These are phyloP conservation scores for Psidium friedrichsthalianum DNA, from an alignment of 345 rosid genomes.

Conservation along the genomic window DNA sequence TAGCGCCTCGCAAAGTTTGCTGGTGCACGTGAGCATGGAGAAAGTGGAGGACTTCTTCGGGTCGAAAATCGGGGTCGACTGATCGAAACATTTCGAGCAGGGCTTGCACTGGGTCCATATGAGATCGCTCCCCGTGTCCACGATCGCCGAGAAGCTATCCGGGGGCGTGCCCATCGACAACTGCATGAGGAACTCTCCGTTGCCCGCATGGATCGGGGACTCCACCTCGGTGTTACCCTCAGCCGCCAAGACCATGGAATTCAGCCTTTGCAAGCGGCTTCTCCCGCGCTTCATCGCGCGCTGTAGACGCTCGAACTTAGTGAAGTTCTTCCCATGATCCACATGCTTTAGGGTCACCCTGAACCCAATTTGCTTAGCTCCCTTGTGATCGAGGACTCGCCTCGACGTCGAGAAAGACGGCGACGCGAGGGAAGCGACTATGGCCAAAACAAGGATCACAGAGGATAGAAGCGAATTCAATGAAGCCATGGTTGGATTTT, in stretches of 20 bases:
- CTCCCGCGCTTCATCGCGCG: conserved; percentile 60
- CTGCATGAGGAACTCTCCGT: conserved; percentile 73
- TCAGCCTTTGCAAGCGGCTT: conserved; percentile 44
- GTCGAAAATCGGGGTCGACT: conserved; percentile 68
- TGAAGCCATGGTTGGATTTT: conserved; percentile 9
- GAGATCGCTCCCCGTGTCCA: conserved; percentile 88
- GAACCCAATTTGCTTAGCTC: conserved; percentile 20
- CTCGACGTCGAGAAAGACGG: conserved; percentile 17
- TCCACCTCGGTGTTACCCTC: conserved; percentile 8
- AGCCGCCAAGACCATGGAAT: conserved; percentile 32
- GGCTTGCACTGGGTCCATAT: conserved; percentile 98
- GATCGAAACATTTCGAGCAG: conserved; percentile 55
- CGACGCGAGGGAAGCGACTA: neutral
- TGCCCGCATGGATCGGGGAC: conserved; percentile 53
- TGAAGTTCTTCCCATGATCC: conserved; percentile 65
- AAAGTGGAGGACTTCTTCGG: conserved; percentile 61
- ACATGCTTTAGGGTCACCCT: conserved; percentile 43
- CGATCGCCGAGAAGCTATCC: conserved; percentile 42
- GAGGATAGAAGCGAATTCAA: neutral
- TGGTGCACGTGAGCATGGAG: conserved; percentile 44
- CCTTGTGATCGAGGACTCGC: neutral
- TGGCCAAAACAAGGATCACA: neutral
- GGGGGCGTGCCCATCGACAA: conserved; percentile 66
- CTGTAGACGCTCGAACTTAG: conserved; percentile 55
- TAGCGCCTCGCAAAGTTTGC: conserved; percentile 43